Evolutionary conservation across 306 rosid genomes (phyloP).

Genomic region (Cicer arietinum): DNA sequence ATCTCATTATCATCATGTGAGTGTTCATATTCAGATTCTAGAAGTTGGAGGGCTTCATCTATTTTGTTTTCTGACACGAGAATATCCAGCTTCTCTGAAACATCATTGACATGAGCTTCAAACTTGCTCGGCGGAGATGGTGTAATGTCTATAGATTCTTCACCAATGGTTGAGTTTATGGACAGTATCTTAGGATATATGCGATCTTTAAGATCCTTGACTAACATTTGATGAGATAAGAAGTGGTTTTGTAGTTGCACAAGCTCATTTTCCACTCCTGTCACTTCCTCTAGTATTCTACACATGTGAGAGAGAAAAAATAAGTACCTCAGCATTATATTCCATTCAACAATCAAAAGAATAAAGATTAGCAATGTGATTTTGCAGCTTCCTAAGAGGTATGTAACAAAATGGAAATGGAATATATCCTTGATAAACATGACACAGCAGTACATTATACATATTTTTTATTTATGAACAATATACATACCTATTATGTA

Average conservation of each 20-base stretch:
- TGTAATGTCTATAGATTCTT: conserved; percentile 23
- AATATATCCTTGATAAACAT: no score
- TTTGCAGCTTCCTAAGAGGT: not conserved
- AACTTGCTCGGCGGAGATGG: conserved; percentile 47
- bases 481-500: no score
- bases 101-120: conserved; percentile 54
- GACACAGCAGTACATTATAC: no score
- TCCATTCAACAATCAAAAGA: conserved; percentile 10
- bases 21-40: conserved; percentile 61
- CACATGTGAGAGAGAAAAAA: conserved; percentile 26
- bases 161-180: conserved; percentile 46
- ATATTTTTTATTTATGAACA: no score
- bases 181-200: conserved; percentile 55
- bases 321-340: conserved; percentile 11
- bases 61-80: conserved; percentile 62
- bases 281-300: conserved; percentile 68
- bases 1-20: conserved; percentile 42
- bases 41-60: conserved; percentile 63
- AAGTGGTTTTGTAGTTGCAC: conserved; percentile 63
- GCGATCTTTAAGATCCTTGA: conserved; percentile 57
- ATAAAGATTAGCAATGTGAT: not conserved
- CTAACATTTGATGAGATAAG: conserved; percentile 57
- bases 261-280: conserved; percentile 62
- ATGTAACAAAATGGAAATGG: no score
- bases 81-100: conserved; percentile 65